Percentiles rank a stretch among this genome's conserved stretches.
phyloP scores from a whole-genome alignment of 371 early-diverging fungal species.

The Apophysomyces elegans region DNA sequence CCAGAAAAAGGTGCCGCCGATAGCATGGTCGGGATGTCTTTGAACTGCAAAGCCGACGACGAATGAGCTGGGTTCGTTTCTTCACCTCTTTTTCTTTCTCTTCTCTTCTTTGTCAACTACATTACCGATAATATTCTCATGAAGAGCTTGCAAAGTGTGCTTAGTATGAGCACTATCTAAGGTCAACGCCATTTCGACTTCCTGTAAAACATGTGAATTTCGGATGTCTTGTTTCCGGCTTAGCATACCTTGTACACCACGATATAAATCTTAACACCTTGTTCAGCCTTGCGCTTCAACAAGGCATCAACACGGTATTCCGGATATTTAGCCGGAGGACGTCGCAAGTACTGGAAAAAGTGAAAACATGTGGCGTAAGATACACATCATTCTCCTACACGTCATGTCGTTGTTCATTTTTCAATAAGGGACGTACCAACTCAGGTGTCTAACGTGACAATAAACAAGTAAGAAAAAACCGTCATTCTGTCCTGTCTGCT shows the following conservation, averaged over 20 bases:
- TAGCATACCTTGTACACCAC: constrained; percentile 80
- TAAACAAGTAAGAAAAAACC: too few species aligned
- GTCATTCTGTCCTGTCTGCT: too few species aligned
- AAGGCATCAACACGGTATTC: constrained; percentile 84
- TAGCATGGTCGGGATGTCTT: constrained; percentile 84
- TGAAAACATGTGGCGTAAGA: neutral
- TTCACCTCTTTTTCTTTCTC: constrained; percentile 17
- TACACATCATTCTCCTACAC: too few species aligned
- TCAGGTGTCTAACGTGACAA: constrained; percentile 43
- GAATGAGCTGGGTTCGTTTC: constrained; percentile 32
- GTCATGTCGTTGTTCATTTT: too few species aligned
- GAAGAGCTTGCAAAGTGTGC: constrained; percentile 70
- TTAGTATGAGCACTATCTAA: constrained; percentile 85
- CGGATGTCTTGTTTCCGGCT: neutral
- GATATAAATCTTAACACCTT: constrained; percentile 90
- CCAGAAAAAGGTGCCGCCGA: constrained; percentile 84
- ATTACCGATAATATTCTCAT: constrained; percentile 75
- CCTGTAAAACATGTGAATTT: constrained; percentile 41
- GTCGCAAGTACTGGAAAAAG: constrained; percentile 68
- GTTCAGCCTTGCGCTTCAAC: constrained; percentile 83
- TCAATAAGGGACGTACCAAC: constrained; percentile 32
- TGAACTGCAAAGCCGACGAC: constrained; percentile 52
- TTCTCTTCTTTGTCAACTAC: constrained; percentile 4
- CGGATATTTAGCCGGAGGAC: constrained; percentile 75
- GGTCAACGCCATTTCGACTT: constrained; percentile 80